A percentile compares a stretch with the other conserved stretches of the same genome.
Conservation (phyloP, 129 eudicot species). For the Pulicaria dysenterica region DNA sequence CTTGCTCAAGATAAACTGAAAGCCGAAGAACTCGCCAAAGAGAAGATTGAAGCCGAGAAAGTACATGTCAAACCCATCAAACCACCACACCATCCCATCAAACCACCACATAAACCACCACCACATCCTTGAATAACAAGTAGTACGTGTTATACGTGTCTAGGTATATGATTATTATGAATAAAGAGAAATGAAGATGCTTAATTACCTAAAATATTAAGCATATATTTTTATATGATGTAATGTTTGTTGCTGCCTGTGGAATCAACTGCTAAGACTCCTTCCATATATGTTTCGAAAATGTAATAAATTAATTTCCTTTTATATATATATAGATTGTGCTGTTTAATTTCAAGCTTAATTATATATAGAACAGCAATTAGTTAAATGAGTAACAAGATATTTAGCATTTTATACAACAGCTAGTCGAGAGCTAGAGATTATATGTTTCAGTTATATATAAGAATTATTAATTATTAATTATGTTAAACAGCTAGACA, state of each 20-base stretch:
- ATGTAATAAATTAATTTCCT: neutral
- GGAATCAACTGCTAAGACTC: slow-evolving; percentile 12
- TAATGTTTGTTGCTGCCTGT: neutral
- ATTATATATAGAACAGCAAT: too few species aligned
- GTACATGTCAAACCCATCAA: neutral
- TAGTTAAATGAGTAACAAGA: too few species aligned
- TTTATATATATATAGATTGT: too few species aligned
- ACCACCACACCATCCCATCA: too few species aligned
- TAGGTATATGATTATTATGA: slow-evolving; percentile 3
- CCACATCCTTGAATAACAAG: neutral
- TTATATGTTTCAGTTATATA: too few species aligned
- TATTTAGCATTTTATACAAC: too few species aligned
- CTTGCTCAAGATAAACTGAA: slow-evolving; percentile 23
- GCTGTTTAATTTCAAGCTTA: too few species aligned
- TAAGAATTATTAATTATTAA: too few species aligned
- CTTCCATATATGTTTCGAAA: neutral
- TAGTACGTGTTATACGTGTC: too few species aligned
- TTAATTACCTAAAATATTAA: neutral
- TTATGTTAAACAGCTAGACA: too few species aligned
- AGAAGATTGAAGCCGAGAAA: slow-evolving; percentile 19
- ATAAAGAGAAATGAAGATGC: slow-evolving; percentile 20
- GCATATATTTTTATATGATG: slow-evolving; percentile 4
- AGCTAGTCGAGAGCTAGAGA: too few species aligned
- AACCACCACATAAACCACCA: too few species aligned
- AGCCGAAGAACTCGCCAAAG: slow-evolving; percentile 21